A percentile compares a stretch with the other conserved stretches of the same genome.
Evolutionary conservation across 305 asterid genomes (phyloP).

Genomic region (Fraxinus platypoda): DNA sequence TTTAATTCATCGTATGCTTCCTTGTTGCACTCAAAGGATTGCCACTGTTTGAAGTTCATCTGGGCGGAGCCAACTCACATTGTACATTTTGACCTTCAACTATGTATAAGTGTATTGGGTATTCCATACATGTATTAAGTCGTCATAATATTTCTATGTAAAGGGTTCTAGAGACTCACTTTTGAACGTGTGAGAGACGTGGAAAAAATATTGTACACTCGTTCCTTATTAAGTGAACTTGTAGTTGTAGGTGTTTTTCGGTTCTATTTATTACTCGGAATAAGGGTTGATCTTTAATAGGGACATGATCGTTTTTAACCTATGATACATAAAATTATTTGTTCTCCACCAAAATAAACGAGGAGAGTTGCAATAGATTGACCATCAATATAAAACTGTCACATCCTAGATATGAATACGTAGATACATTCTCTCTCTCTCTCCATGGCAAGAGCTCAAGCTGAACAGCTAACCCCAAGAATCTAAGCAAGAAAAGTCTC

Average conservation of each 20-base stretch:
- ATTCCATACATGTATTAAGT: background rate
- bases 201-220: background rate
- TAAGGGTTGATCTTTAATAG: background rate
- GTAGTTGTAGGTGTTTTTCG: background rate
- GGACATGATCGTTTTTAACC: background rate
- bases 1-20: background rate
- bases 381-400: background rate
- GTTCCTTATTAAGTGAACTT: background rate
- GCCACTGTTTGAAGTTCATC: background rate
- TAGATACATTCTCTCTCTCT: background rate
- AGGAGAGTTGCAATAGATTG: background rate
- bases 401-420: background rate
- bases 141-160: background rate
- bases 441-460: conserved; percentile 1
- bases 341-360: background rate
- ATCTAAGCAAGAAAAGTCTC: background rate
- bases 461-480: background rate
- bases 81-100: background rate
- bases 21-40: background rate
- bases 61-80: background rate
- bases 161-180: background rate
- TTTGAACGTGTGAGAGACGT: background rate
- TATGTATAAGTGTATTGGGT: background rate
- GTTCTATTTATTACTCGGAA: background rate
- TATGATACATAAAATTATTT: background rate